phyloP scores from a whole-genome alignment of 805 yeast species.

The Myxozyma neotropica region DNA sequence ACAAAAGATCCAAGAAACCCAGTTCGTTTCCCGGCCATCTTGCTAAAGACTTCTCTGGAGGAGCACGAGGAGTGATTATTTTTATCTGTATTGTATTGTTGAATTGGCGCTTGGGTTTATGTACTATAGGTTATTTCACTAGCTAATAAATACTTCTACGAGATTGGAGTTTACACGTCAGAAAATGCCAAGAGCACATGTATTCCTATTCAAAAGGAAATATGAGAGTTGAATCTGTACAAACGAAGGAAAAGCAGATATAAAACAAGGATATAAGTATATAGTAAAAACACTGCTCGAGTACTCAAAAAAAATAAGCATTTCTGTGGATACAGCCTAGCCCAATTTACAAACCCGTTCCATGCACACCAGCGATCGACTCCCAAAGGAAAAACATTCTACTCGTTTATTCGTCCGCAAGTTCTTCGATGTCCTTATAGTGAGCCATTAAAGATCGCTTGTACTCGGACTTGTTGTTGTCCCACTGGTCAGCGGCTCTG shows the following conservation, averaged over 20 bases:
- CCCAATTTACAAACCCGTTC: neutral
- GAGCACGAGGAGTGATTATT: slow-evolving; percentile 10
- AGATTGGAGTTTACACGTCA: neutral
- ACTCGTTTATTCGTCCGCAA: slow-evolving; percentile 24
- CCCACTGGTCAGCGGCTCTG: slow-evolving; percentile 59
- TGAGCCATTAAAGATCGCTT: slow-evolving; percentile 45
- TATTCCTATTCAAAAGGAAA: slow-evolving; percentile 7
- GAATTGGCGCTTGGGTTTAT: neutral
- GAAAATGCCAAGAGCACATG: neutral
- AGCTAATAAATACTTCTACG: neutral
- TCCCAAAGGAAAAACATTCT: too few relatives aligned
- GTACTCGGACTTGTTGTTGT: slow-evolving; percentile 48
- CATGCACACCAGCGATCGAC: too few relatives aligned
- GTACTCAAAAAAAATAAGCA: neutral
- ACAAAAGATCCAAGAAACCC: slow-evolving; percentile 6
- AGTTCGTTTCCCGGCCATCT: slow-evolving; percentile 20
- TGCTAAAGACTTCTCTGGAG: slow-evolving; percentile 13
- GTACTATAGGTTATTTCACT: neutral
- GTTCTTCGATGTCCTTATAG: slow-evolving; percentile 45
- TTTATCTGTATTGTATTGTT: neutral
- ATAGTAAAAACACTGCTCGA: neutral
- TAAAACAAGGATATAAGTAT: neutral
- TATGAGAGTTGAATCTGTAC: slow-evolving; percentile 2
- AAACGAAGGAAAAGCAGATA: neutral
- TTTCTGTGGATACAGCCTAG: neutral